phyloP scores from a whole-genome alignment of 2,329 filamentous ascomycete genomes.

The Pseudogymnoascus sp. region DNA sequence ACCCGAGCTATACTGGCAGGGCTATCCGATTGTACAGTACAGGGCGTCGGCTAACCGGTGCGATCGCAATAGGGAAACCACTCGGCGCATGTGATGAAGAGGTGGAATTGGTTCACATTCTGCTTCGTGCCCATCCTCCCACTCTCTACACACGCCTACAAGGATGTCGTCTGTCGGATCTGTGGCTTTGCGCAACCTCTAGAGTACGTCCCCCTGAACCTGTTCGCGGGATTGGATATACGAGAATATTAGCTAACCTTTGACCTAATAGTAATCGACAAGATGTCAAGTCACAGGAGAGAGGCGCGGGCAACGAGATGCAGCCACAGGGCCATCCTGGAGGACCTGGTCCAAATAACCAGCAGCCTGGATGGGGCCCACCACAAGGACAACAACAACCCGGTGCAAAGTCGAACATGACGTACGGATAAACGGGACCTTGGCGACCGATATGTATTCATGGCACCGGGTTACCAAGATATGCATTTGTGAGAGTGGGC shows the following conservation, averaged over 20 bases:
- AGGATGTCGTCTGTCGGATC: constrained; percentile 66
- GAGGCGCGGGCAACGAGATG: background rate
- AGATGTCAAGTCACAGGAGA: background rate
- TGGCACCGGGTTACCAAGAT: background rate
- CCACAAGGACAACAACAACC: constrained; percentile 5
- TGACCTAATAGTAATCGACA: background rate
- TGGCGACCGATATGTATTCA: background rate
- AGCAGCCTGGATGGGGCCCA: constrained; percentile 2
- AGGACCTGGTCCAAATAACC: background rate
- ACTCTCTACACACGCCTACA: constrained; percentile 58
- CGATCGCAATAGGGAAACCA: constrained; percentile 45
- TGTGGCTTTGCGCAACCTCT: constrained; percentile 70
- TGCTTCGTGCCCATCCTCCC: constrained; percentile 73
- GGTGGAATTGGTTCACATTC: constrained; percentile 69
- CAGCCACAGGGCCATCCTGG: background rate
- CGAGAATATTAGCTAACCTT: background rate
- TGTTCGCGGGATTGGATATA: too few species aligned
- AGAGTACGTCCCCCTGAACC: constrained; percentile 25
- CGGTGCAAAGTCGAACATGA: constrained; percentile 3
- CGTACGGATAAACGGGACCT: constrained; percentile 2
- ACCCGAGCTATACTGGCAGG: background rate
- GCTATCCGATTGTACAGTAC: background rate
- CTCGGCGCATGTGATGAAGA: constrained; percentile 53
- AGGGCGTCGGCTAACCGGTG: background rate
- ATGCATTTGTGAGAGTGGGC: background rate